These are phyloP conservation scores for Forsythia viridissima DNA, from an alignment of 257 asterid species.

Conservation along the genomic window DNA sequence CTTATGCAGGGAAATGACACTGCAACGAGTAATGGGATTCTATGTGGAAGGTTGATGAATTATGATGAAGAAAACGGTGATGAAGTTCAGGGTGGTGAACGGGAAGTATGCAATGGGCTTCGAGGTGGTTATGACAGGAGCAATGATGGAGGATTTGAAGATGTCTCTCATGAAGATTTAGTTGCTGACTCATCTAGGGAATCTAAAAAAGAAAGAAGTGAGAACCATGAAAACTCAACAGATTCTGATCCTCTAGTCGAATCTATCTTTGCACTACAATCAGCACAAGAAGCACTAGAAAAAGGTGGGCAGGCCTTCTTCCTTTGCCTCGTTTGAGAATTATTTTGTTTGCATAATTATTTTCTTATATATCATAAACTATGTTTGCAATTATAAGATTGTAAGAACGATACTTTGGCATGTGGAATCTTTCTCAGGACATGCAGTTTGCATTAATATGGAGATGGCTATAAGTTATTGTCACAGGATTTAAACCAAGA, in stretches of 20 bases:
- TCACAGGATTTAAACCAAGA: neutral
- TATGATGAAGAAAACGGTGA: conserved; percentile 59
- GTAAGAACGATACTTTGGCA: too few relatives aligned
- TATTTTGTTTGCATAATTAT: neutral
- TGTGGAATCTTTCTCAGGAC: neutral
- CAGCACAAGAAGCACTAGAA: conserved; percentile 60
- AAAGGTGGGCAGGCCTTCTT: conserved; percentile 47
- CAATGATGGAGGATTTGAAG: conserved; percentile 45
- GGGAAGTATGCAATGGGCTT: conserved; percentile 39
- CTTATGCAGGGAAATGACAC: conserved; percentile 61
- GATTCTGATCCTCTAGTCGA: conserved; percentile 52
- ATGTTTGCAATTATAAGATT: neutral
- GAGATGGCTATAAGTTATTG: neutral
- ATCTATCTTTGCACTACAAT: conserved; percentile 51
- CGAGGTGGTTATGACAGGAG: conserved; percentile 40
- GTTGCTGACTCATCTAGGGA: conserved; percentile 57
- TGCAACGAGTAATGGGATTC: conserved; percentile 48
- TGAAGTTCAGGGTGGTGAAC: conserved; percentile 48
- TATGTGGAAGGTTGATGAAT: conserved; percentile 40
- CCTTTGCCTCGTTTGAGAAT: conserved; percentile 9
- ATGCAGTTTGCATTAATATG: neutral
- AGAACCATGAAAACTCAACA: conserved; percentile 42
- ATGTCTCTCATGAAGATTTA: conserved; percentile 43
- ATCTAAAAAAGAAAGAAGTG: conserved; percentile 49
- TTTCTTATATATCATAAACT: conserved; percentile 10